phyloP scores from a whole-genome alignment of 768 basidiomycete species.

The Epithele typhae region DNA sequence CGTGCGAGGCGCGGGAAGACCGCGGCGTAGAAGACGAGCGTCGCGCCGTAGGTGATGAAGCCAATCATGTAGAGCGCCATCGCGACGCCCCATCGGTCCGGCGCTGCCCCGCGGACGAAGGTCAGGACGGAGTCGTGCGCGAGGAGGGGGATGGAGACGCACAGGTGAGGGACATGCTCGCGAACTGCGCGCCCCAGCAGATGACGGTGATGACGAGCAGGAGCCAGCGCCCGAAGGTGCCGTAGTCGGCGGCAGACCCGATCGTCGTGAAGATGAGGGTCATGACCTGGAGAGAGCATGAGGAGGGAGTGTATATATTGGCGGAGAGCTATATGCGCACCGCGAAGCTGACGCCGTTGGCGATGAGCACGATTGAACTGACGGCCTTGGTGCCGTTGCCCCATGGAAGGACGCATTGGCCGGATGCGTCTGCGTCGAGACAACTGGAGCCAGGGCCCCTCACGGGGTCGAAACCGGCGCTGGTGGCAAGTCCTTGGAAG shows the following conservation, averaged over 20 bases:
- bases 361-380: constrained; percentile 69
- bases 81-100: constrained; percentile 65
- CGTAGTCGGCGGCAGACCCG: constrained; percentile 65
- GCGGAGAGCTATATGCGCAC: constrained; percentile 33
- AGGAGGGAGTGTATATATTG: background rate
- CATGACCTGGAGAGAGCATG: constrained; percentile 50
- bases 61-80: constrained; percentile 80
- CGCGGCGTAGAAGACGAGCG: constrained; percentile 77
- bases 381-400: constrained; percentile 67
- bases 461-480: constrained; percentile 72
- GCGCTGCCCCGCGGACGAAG: constrained; percentile 26
- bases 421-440: constrained; percentile 49
- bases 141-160: constrained; percentile 18
- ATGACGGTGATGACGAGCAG: constrained; percentile 66
- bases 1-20: constrained; percentile 77
- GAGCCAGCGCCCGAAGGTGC: constrained; percentile 74
- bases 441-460: constrained; percentile 71
- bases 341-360: constrained; percentile 74
- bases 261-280: constrained; percentile 79
- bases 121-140: too few relatives aligned
- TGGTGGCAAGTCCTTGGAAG: constrained; percentile 67
- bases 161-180: constrained; percentile 72
- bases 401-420: constrained; percentile 79
- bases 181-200: constrained; percentile 80
- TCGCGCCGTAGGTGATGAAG: constrained; percentile 76